phyloP scores from a whole-genome alignment of 2,329 filamentous ascomycete genomes.

The Fusarium annulatum region DNA sequence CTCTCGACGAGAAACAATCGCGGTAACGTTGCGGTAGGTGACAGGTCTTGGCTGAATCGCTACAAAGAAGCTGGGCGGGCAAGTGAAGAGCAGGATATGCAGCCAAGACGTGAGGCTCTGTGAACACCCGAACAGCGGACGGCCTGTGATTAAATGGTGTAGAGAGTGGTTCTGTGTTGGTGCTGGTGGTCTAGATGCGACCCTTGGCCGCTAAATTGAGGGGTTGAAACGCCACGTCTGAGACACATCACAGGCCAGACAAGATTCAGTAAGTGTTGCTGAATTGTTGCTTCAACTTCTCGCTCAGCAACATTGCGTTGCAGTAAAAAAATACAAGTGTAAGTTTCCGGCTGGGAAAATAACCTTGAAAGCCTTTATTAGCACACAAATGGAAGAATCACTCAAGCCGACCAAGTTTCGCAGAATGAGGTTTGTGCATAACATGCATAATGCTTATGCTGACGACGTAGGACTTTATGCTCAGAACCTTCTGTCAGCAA shows the following conservation, averaged over 20 bases:
- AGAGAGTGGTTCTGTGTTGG: background rate
- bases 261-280: too few species aligned
- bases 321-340: accelerated
- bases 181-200: background rate
- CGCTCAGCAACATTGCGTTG: background rate
- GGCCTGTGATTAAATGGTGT: too few species aligned
- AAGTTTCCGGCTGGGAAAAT: background rate
- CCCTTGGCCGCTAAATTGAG: background rate
- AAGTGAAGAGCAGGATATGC: background rate
- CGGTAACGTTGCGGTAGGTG: background rate
- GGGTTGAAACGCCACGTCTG: background rate
- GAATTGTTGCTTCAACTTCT: too few species aligned
- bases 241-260: background rate
- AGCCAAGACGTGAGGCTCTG: background rate
- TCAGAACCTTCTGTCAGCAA: background rate
- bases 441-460: background rate
- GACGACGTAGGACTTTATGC: background rate
- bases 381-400: accelerated
- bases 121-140: too few species aligned
- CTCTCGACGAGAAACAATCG: background rate
- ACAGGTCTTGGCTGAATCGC: background rate
- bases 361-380: accelerated
- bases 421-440: background rate
- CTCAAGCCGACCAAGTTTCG: accelerated
- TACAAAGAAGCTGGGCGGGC: too few species aligned